These are phyloP conservation scores for Xerocomus potaroensis DNA, from an alignment of 768 basidiomycete genomes.

Conservation along the genomic window DNA sequence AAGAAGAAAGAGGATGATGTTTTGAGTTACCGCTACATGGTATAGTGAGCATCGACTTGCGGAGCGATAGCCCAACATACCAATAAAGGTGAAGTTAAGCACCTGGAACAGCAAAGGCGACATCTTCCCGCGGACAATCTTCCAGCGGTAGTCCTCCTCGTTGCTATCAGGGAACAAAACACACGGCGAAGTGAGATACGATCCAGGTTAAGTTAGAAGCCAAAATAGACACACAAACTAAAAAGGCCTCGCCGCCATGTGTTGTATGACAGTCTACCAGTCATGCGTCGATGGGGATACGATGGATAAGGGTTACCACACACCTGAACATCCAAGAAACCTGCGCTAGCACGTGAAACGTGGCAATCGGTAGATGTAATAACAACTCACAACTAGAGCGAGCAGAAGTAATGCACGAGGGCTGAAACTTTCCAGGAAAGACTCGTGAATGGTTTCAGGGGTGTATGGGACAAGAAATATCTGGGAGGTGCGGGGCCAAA, in stretches of 20 bases:
- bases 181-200: too few species aligned
- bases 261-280: constrained; percentile 65
- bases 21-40: constrained; percentile 62
- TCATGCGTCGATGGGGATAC: constrained; percentile 21
- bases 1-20: constrained; percentile 72
- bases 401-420: constrained; percentile 76
- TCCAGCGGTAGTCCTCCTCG: constrained; percentile 94
- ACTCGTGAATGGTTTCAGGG: constrained; percentile 40
- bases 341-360: constrained; percentile 21
- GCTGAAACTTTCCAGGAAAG: constrained; percentile 46
- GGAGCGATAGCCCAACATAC: constrained; percentile 32
- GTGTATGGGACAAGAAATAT: constrained; percentile 50
- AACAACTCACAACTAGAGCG: constrained; percentile 47
- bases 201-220: too few species aligned
- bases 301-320: neutral
- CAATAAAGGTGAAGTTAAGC: constrained; percentile 63
- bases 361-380: neutral
- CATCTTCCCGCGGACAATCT: constrained; percentile 59
- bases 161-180: constrained; percentile 44
- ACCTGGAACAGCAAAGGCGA: constrained; percentile 55
- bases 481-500: constrained; percentile 39
- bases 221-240: constrained; percentile 47
- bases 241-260: constrained; percentile 83
- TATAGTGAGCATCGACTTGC: constrained; percentile 1
- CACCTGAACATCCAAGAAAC: constrained; percentile 61